phyloP scores from a whole-genome alignment of 371 early-diverging fungal genomes.

The Mortierella sp. region DNA sequence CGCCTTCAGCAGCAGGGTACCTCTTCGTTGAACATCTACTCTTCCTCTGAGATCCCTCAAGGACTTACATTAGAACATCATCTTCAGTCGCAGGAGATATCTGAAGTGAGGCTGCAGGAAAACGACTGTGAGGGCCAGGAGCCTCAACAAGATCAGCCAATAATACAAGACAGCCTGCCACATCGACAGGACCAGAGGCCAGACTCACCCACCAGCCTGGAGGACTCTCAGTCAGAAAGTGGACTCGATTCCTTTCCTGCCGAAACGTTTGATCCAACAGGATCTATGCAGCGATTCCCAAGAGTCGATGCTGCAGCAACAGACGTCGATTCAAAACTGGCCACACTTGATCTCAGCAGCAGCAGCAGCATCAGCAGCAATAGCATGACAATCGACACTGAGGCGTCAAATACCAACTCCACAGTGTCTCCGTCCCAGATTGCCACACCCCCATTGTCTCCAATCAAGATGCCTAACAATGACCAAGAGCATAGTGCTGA shows the following conservation, averaged over 20 bases:
- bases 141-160: not conserved
- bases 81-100: not conserved
- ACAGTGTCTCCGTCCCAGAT: conserved; percentile 39
- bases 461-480: conserved; percentile 9
- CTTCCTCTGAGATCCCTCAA: too few species aligned
- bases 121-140: too few species aligned
- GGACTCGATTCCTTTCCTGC: conserved; percentile 19
- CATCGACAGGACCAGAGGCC: conserved; percentile 23
- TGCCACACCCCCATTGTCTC: conserved; percentile 48
- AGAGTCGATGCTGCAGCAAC: not conserved
- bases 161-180: not conserved
- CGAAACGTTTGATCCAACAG: conserved; percentile 16
- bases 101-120: too few species aligned
- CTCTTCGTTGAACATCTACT: not conserved
- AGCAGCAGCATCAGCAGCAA: too few species aligned
- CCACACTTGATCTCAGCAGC: conserved; percentile 11
- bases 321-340: conserved; percentile 8
- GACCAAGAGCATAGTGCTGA: not conserved
- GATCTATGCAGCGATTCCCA: conserved; percentile 13
- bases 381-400: conserved; percentile 4
- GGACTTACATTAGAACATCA: not conserved
- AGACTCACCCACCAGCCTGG: conserved; percentile 47
- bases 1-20: not conserved
- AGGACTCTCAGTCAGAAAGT: conserved; percentile 52
- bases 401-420: conserved; percentile 12